Evolutionary conservation across 345 rosid species (phyloP).

Genomic region (Hevea brasiliensis): DNA sequence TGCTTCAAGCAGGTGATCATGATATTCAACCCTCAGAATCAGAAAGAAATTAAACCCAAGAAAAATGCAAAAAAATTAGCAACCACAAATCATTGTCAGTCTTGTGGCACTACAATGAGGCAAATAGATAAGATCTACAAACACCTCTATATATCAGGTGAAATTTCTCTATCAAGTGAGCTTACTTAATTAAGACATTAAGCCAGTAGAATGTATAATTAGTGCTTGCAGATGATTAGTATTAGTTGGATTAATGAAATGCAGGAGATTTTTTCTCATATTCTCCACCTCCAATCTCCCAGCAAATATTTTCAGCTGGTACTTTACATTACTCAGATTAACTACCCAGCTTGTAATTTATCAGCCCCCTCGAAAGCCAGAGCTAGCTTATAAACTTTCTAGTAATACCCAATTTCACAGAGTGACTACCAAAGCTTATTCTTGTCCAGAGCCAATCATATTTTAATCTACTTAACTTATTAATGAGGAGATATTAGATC

Average conservation of each 20-base stretch:
- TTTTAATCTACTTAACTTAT: background rate
- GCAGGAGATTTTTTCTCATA: background rate
- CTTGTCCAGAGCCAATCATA: background rate
- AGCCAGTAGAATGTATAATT: background rate
- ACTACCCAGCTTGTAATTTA: background rate
- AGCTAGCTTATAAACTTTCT: slow-evolving; percentile 5
- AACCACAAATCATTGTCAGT: background rate
- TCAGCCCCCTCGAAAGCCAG: background rate
- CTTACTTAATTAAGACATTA: background rate
- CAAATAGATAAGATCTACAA: too few species aligned
- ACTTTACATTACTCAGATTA: slow-evolving; percentile 7
- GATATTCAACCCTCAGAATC: background rate
- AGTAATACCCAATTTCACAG: background rate
- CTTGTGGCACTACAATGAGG: background rate
- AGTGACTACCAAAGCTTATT: slow-evolving; percentile 7
- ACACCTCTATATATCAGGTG: too few species aligned
- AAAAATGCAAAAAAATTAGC: background rate
- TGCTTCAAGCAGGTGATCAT: background rate
- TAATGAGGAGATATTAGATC: background rate
- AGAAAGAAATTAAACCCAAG: background rate
- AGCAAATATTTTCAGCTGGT: background rate
- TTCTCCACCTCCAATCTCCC: slow-evolving; percentile 11
- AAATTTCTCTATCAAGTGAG: background rate
- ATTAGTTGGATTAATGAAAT: background rate
- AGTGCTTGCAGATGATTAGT: background rate